These are phyloP conservation scores for Tetradesmus lagerheimii DNA, from an alignment of 139 green algal genomes.

Conservation along the genomic window DNA sequence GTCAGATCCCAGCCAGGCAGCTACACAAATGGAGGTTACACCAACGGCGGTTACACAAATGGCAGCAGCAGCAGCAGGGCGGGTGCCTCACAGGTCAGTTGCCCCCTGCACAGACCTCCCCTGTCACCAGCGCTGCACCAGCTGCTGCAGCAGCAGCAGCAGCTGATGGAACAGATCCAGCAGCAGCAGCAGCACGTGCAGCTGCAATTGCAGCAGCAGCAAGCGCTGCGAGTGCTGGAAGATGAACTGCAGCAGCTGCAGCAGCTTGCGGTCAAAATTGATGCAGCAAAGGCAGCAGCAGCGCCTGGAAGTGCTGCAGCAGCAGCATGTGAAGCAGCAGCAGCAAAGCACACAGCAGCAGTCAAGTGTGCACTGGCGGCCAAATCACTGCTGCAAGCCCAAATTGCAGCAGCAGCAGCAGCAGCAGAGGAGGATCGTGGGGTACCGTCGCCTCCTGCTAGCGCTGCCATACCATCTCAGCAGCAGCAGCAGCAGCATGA, in stretches of 20 bases:
- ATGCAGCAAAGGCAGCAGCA: slow-evolving; percentile 9
- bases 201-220: neutral
- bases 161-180: neutral
- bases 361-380: neutral
- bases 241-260: neutral
- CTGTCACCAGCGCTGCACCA: neutral
- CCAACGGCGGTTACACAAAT: neutral
- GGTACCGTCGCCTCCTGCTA: too few relatives aligned
- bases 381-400: neutral
- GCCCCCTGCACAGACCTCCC: neutral
- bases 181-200: neutral
- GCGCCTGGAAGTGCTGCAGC: slow-evolving; percentile 18
- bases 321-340: neutral
- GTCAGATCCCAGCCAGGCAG: neutral
- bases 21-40: neutral
- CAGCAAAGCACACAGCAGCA: neutral
- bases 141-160: neutral
- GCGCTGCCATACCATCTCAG: neutral
- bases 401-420: neutral
- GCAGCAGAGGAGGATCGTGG: neutral
- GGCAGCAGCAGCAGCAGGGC: neutral
- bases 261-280: neutral
- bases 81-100: neutral
- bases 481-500: neutral
- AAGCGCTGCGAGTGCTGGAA: neutral